Conservation (phyloP, 805 yeast genomes). For the Pichia cephalocereana region DNA sequence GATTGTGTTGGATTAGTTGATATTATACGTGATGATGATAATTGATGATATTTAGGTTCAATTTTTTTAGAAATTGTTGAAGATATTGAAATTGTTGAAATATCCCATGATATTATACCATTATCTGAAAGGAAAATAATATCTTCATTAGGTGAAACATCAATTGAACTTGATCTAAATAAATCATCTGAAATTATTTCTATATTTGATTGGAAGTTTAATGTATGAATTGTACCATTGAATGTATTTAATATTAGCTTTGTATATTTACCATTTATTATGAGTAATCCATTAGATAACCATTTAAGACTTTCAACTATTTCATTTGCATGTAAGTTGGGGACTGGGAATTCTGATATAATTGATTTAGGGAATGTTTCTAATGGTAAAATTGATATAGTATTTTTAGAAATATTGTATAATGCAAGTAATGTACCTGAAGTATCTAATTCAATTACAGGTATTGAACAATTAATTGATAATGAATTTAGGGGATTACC, state of each 20-base stretch:
- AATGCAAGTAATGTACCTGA: constrained; percentile 75
- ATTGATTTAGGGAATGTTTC: constrained; percentile 9
- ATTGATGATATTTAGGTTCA: neutral
- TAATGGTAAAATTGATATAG: constrained; percentile 15
- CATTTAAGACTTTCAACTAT: neutral
- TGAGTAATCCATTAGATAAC: neutral
- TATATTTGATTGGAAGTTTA: neutral
- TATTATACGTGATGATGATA: neutral
- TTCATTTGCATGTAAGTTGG: neutral
- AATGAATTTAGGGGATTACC: constrained; percentile 28
- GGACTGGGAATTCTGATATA: neutral
- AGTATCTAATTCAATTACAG: constrained; percentile 69
- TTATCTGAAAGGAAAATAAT: neutral
- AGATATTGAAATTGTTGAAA: neutral
- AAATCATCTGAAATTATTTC: neutral
- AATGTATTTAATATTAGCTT: neutral
- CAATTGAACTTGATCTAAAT: neutral
- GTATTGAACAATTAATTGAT: neutral
- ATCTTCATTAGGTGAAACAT: neutral
- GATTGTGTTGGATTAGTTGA: neutral
- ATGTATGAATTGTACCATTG: neutral
- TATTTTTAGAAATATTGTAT: constrained; percentile 9
- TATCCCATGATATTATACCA: neutral
- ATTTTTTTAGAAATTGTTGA: neutral
- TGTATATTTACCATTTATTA: no score